Base-by-base conservation (phyloP, 164 flowering plant genomes). In the Macadamia tetraphylla region DNA sequence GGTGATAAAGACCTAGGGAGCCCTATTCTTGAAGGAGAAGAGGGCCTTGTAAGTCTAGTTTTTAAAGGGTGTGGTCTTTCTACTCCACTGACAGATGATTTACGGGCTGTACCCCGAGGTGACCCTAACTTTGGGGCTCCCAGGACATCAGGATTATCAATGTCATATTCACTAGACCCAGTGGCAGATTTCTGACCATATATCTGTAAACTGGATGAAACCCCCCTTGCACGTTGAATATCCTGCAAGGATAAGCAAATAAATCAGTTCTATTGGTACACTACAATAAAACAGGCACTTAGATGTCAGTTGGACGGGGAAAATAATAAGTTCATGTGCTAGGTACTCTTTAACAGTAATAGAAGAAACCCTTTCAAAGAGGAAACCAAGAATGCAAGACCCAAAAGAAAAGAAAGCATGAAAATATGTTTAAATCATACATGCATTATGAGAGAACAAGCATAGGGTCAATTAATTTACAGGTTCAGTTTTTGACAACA, bases 131-230 rank as follows among this genome's bases (percentile, higher is more conserved):
- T 77, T 69, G 78, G 74, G 46, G 70, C 58, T 67, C 79, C 82
- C 71, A 65, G 29, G 48, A 66, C 76, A 57, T 80, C 87, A 32
- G 72, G 57, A 70, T 75, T 71, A 70, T 77, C 85, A 68, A 65
- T 62, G 60, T 84, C 88, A 78, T 75, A 78, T 18, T 81, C 85
- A 17, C 74, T 83, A 81, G 77, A 73, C 60, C 77, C 86, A 73
- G 59, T 56, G 17, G 76, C 51, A 60, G 75, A 70, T 35, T 78
- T 79, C 64, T 73, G 77, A 17, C 81, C 86, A 73, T 67, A 74
- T 14, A 74, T 15, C 58, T 74, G 86, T 17, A 73, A 62, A 64
- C 66, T 72, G 52, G 89, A 81, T 58, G 79, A 76, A 69, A 63
- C 57, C 48, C 81, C 87, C 67, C 77, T 80, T 6, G 67, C 57